Percentiles rank a stretch among this genome's conserved stretches.
These are phyloP conservation scores for Schizonepeta tenuifolia DNA, from an alignment of 257 asterid species.

Conservation along the genomic window DNA sequence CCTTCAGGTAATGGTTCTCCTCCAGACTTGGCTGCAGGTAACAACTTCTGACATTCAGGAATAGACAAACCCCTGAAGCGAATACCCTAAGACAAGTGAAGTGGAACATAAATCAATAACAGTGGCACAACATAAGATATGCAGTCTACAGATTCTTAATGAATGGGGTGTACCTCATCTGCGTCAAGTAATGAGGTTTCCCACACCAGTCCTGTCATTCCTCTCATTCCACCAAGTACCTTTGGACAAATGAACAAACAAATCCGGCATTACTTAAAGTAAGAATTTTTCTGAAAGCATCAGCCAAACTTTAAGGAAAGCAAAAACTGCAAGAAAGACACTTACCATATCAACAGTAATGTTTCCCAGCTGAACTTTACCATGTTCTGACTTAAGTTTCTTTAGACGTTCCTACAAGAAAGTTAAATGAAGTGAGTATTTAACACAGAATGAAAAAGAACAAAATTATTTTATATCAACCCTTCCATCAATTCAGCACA, in stretches of 20 bases:
- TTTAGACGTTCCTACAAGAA: conserved; percentile 73
- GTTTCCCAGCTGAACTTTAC: conserved; percentile 84
- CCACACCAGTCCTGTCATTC: conserved; percentile 99
- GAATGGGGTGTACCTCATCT: conserved; percentile 69
- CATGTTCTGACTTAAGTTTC: conserved; percentile 77
- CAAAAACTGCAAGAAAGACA: conserved; percentile 20
- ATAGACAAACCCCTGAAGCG: conserved; percentile 94
- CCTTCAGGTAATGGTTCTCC: conserved; percentile 99
- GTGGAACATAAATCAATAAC: conserved; percentile 11
- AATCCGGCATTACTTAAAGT: conserved; percentile 17
- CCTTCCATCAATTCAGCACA: conserved; percentile 11
- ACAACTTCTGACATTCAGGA: conserved; percentile 93
- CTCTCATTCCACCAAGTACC: conserved; percentile 99
- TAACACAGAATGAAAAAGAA: conserved; percentile 10
- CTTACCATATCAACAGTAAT: conserved; percentile 89
- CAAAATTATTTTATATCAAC: not conserved
- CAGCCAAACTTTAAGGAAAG: not conserved
- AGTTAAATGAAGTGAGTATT: conserved; percentile 2
- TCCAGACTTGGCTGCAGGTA: conserved; percentile 87
- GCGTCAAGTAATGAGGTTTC: conserved; percentile 98
- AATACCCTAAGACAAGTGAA: conserved; percentile 70
- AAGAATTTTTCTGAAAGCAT: conserved; percentile 2
- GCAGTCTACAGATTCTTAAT: too few species aligned
- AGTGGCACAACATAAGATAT: not conserved
- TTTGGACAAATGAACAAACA: conserved; percentile 34